Conservation (phyloP, 2,329 filamentous ascomycete genomes). For the Epichloe sp. region DNA sequence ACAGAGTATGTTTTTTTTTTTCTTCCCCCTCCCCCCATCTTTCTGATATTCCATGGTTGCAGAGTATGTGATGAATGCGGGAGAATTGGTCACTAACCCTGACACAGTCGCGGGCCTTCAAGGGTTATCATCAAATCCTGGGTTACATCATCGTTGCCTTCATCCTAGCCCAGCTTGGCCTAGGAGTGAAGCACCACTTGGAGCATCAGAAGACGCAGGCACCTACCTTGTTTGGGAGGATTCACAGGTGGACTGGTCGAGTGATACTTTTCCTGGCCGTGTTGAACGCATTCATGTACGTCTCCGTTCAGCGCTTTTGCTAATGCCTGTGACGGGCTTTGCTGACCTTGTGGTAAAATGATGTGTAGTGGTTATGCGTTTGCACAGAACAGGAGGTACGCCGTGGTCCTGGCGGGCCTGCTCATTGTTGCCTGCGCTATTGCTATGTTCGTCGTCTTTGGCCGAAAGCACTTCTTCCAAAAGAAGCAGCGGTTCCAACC, state of each 20-base stretch:
- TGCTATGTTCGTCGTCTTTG: constrained; percentile 21
- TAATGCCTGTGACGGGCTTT: background rate
- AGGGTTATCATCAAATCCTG: constrained; percentile 43
- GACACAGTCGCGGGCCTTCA: constrained; percentile 36
- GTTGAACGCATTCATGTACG: constrained; percentile 44
- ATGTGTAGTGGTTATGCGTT: constrained; percentile 40
- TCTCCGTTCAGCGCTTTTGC: constrained; percentile 1
- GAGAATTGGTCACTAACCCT: background rate
- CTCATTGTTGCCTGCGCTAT: constrained; percentile 30
- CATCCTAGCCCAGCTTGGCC: constrained; percentile 36
- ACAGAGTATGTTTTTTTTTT: constrained; percentile 33
- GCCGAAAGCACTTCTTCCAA: constrained; percentile 15
- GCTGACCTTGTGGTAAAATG: constrained; percentile 5
- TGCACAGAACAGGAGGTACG: constrained; percentile 33
- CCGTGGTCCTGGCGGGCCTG: constrained; percentile 34
- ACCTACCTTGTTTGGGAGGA: constrained; percentile 35
- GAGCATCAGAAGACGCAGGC: constrained; percentile 36
- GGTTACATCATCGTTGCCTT: constrained; percentile 40
- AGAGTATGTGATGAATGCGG: background rate
- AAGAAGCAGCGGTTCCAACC: constrained; percentile 8
- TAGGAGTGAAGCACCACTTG: constrained; percentile 44
- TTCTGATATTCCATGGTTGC: background rate
- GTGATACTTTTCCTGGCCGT: constrained; percentile 38
- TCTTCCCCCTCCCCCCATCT: too few species aligned
- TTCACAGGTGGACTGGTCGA: constrained; percentile 46